Conservation (phyloP, 106 monocot genomes). For the Platanthera guangdongensis region DNA sequence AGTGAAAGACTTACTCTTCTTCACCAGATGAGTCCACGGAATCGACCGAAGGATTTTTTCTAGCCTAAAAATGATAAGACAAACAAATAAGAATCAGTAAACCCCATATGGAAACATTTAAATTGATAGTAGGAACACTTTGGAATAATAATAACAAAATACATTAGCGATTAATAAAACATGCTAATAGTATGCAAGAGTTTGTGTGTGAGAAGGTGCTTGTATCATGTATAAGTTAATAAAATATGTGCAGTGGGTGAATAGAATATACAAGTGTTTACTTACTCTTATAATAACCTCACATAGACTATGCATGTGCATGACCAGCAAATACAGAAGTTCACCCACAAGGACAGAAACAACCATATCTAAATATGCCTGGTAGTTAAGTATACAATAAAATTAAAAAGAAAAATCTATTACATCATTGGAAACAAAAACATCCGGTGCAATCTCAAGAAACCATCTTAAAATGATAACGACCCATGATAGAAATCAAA, state of each 20-base stretch:
- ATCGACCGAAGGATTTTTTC: constrained; percentile 64
- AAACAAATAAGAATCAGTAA: not conserved
- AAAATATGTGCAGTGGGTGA: not conserved
- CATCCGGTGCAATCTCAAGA: not conserved
- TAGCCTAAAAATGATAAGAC: constrained; percentile 40
- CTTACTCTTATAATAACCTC: not conserved
- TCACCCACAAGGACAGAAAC: not conserved
- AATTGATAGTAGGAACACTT: not conserved
- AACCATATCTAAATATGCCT: not conserved
- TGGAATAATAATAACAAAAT: not conserved
- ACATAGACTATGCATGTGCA: not conserved
- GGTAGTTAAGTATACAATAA: not conserved
- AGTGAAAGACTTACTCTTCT: constrained; percentile 72
- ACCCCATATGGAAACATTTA: not conserved
- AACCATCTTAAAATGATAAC: constrained; percentile 3
- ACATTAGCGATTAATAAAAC: not conserved
- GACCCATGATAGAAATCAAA: not conserved
- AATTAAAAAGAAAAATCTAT: not conserved
- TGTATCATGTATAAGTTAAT: not conserved
- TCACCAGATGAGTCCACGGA: constrained; percentile 90
- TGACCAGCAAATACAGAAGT: not conserved
- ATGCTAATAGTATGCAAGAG: not conserved
- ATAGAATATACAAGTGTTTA: not conserved
- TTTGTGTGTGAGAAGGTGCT: not conserved
- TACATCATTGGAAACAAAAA: not conserved